Evolutionary conservation across 805 yeast genomes (phyloP), one percentile per base, ranked within the genome.

Genomic region (Ogataea paraovalis): DNA sequence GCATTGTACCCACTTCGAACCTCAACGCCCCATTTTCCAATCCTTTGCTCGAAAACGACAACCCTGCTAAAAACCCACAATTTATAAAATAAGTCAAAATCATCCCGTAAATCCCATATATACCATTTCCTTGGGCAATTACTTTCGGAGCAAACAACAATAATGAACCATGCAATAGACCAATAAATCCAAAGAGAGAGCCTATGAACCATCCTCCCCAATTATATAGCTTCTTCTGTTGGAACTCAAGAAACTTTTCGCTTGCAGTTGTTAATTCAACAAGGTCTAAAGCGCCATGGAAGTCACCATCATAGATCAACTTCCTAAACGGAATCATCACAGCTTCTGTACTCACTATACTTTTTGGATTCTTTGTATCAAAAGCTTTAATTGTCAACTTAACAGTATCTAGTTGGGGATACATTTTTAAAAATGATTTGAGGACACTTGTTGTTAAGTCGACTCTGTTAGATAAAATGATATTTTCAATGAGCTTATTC

Each of bases 1-100:
- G 81, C 46, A 82, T 74, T 0, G 86, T 80, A 4, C 88, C 88
- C 51, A 74, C 74, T 42, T 73, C 76, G 83, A 88, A 87, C 41
- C 78, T 73, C 49, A 83, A 68, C 19, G 81, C 76, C 13, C 78
- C 78, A 18, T 74, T 72, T 30, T 72, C 72, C 42, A 74, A 65
- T 16, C 78, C 79, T 14, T 76, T 74, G 19, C 73, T 64, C 1
- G 82, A 72, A 47, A 79, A 64, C 3, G 76, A 64, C 42, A 69
- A 49, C 7, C 62, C 51, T 0, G 74, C 74, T 49, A 79, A 70
- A 37, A 76, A 67, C 4, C 78, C 67, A 28, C 78, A 65, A 46
- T 79, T 79, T 16, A 68, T 62, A 13, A 79, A 51, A 58, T 79
- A 81, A 1, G 80, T 72, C 22, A 70, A 62, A 14, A 74, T 65